Evolutionary conservation across 495 filamentous ascomycete genomes (phyloP).

Genomic region (Podospora fimiseda): DNA sequence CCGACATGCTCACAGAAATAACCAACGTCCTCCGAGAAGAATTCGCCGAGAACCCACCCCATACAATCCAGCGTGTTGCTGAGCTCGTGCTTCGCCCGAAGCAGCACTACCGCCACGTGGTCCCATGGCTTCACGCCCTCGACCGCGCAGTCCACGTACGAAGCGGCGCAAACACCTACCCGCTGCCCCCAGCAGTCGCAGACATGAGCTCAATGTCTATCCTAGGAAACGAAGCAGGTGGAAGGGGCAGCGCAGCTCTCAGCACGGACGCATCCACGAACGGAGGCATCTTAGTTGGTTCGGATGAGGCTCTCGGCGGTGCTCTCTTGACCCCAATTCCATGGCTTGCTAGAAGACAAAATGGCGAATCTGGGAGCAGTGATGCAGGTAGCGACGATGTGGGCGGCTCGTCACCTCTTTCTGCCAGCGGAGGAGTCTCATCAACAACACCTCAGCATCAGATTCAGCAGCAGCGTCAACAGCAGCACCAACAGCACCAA

Average conservation of each 20-base stretch:
- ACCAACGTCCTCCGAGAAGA: slow-evolving; percentile 56
- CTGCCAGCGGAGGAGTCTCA: slow-evolving; percentile 4
- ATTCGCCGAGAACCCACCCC: slow-evolving; percentile 73
- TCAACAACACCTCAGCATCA: slow-evolving; percentile 14
- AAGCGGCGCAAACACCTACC: slow-evolving; percentile 72
- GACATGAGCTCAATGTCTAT: slow-evolving; percentile 38
- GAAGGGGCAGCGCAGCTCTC: slow-evolving; percentile 26
- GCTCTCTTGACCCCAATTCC: slow-evolving; percentile 91
- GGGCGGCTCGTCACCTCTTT: slow-evolving; percentile 22
- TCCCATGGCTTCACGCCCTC: slow-evolving; percentile 81
- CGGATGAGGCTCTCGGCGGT: slow-evolving; percentile 84
- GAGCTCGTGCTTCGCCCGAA: slow-evolving; percentile 80
- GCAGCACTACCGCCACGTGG: slow-evolving; percentile 70
- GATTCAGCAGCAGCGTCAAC: slow-evolving; percentile 17
- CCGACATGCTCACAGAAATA: slow-evolving; percentile 58
- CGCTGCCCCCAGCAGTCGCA: slow-evolving; percentile 60
- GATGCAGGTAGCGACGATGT: slow-evolving; percentile 20
- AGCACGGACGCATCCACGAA: slow-evolving; percentile 31
- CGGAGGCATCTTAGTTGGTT: slow-evolving; percentile 47
- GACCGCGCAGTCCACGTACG: slow-evolving; percentile 90
- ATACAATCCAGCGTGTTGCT: slow-evolving; percentile 86
- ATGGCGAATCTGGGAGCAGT: slow-evolving; percentile 19
- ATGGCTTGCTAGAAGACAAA: slow-evolving; percentile 54
- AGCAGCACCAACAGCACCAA: slow-evolving; percentile 2
- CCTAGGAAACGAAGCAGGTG: slow-evolving; percentile 58